A percentile compares a stretch with the other conserved stretches of the same genome.
phyloP scores from a whole-genome alignment of 805 yeast species.

The Martiniozyma abietophila region DNA sequence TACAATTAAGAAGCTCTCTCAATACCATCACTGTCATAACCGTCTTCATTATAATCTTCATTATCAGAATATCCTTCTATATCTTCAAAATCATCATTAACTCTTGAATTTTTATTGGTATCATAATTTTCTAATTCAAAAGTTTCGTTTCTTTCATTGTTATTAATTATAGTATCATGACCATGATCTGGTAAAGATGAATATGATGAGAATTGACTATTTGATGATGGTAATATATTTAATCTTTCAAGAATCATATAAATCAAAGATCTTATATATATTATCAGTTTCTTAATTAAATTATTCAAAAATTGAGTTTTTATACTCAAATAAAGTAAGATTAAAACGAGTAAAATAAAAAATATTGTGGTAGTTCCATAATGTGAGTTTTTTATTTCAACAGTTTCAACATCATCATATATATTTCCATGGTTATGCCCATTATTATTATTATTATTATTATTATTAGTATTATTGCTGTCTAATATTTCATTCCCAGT shows the following conservation, averaged over 20 bases:
- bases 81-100: conserved; percentile 13
- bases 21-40: conserved; percentile 23
- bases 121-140: no score
- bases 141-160: no score
- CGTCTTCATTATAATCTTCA: conserved; percentile 19
- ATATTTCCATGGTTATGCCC: background rate
- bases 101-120: no score
- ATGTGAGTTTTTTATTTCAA: background rate
- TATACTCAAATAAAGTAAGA: no score
- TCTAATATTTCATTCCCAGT: no score
- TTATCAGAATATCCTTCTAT: conserved; percentile 9
- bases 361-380: background rate
- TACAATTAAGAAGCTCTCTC: conserved; percentile 15
- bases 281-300: background rate
- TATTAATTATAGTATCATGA: no score
- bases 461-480: no score
- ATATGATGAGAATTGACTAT: no score
- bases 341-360: background rate
- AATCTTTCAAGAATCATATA: background rate
- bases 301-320: background rate
- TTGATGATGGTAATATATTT: no score
- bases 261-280: background rate
- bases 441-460: conserved; percentile 2
- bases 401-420: conserved; percentile 6
- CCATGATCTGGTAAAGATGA: no score